Evolutionary conservation across 2,329 filamentous ascomycete species (phyloP), one percentile per base, ranked within the genome.

Genomic region (Talaromyces sp.): DNA sequence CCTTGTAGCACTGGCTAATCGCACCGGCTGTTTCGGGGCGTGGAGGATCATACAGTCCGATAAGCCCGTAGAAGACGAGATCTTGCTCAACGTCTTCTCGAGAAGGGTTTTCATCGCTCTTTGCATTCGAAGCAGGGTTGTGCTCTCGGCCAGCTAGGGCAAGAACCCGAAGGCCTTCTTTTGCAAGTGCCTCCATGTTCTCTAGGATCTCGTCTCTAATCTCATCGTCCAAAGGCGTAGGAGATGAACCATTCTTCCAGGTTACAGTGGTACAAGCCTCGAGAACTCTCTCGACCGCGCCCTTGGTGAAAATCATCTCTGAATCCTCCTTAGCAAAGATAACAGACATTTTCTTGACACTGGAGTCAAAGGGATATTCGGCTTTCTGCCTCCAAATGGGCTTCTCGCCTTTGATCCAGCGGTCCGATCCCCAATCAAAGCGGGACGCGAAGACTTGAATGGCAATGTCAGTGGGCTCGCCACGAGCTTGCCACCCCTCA

Each of bases 11-110:
- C 65, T 87, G 82, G 19, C 78, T 78, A 52, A 92, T 89, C 6
- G 89, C 86, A 1, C 79, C 81, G 19, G 86, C 88, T 0, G 91
- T 91, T 74, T 95, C 91, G 2, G 85, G 83, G 1, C 91, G 89
- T 50, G 90, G 91, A 3, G 91, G 91, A 62, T 96, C 91, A 67
- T 94, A 93, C 57, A 96, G 87, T 51, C 90, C 91, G 44, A 89
- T 86, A 9, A 96, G 81, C n/a, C 91, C 92, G 13, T 90, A 82
- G 56, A 95, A 89, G 3, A 80, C 82, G 29, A 96, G 82, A 27
- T 83, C 78, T 32, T 77, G 76, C 67, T 95, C 91, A 13, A 93
- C 81, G 4, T 80, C 73, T 5, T 77, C 74, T 5, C 91, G 88
- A 16, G 64, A 57, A 19, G 66, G 63, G 6, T 63, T 57, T 11